Base-by-base conservation (phyloP, 2,329 filamentous ascomycete species). In the Ascochyta pisi region DNA sequence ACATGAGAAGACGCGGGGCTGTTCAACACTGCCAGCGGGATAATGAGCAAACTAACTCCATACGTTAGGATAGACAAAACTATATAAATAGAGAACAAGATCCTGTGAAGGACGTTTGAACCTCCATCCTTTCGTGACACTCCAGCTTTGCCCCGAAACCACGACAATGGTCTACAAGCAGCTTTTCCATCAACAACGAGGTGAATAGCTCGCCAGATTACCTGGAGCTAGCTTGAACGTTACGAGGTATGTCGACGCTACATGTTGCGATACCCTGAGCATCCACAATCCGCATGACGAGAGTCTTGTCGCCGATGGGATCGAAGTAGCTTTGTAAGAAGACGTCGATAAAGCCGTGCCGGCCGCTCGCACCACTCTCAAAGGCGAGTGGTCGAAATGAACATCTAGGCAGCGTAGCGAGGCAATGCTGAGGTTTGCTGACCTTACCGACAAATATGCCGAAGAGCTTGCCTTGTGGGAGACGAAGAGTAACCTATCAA, bases 131-230 rank as follows among this genome's bases (percentile, higher is more conserved):
- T 15, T 6, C 19, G 19, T 19, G 19, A 31, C 12, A 15, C 37
- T 29, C 35, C 12, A 34, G 29, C 26, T 22, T n/a, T 10, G 10
- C 26, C 19, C 19, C 19, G 19, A 19, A 19, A 26, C 8, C 8
- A 26, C 24, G 2, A 8, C 24, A 6, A 68, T 67, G 60, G 58
- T 61, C 4, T 47, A 63, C 29, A 58, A 63, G 29, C 50, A 56
- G 24, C 57, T 68, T 10, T 69, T 70, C 19, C 45, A 70, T 71
- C 55, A 68, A 71, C 38, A 70, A 71, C 19, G 66, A 72, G 54
- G 69, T 66, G 24, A 10, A 33, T 50, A 8, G 8, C 24, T 38
- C n/a, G 7, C n/a, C 41, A 9, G 2, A 34, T 8, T 16, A 34
- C 12, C 7, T 4, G 24, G 23, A 4, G 43, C 15, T 22, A 34